Percentiles rank a stretch among this genome's conserved stretches.
Evolutionary conservation across 1,284 basidiomycete species (phyloP).

Genomic region (Austropuccinia psidii): DNA sequence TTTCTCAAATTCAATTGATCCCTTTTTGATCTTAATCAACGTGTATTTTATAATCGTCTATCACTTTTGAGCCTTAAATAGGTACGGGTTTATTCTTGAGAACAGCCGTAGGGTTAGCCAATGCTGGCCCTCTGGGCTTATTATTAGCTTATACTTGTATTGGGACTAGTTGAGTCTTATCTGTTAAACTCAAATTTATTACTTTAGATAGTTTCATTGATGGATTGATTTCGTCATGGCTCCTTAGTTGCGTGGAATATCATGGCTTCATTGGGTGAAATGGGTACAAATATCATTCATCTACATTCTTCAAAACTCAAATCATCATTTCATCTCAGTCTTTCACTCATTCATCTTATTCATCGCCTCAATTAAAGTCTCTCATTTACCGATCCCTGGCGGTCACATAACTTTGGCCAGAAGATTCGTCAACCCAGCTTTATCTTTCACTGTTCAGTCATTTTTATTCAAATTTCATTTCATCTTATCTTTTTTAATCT

Average conservation of each 20-base stretch:
- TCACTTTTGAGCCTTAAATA: background rate
- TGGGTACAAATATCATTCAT: background rate
- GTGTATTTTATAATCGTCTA: too few species aligned
- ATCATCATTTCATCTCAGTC: background rate
- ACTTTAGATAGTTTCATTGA: background rate
- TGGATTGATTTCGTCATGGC: background rate
- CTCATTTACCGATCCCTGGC: slow-evolving; percentile 28
- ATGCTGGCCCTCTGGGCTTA: slow-evolving; percentile 28
- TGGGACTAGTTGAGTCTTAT: slow-evolving; percentile 10
- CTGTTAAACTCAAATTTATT: slow-evolving; percentile 37
- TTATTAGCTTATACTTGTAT: slow-evolving; percentile 17
- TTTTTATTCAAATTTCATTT: background rate
- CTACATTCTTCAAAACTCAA: background rate
- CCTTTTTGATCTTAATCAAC: background rate
- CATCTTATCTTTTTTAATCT: background rate
- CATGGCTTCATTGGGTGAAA: slow-evolving; percentile 34
- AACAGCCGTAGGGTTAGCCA: slow-evolving; percentile 13
- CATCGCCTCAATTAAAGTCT: background rate
- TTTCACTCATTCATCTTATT: background rate
- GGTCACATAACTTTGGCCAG: slow-evolving; percentile 26
- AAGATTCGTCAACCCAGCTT: slow-evolving; percentile 32
- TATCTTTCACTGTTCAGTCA: slow-evolving; percentile 40
- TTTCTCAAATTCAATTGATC: background rate
- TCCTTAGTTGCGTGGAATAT: slow-evolving; percentile 20
- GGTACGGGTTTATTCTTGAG: slow-evolving; percentile 32